Base-by-base conservation (phyloP, 1,139 yeast species). In the Cylindricascospora bacillispora region DNA sequence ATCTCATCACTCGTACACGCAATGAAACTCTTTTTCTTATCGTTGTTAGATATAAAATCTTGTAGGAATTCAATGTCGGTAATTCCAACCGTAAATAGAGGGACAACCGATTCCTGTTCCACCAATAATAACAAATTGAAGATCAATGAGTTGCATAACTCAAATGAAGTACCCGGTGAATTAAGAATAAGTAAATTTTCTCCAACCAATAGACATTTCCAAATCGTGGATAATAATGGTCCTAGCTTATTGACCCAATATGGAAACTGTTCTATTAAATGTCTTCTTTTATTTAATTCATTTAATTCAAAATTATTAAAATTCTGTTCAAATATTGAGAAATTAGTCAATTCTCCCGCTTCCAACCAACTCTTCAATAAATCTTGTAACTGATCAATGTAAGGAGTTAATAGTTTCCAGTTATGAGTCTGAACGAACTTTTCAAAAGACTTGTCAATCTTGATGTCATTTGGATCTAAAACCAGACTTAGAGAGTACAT, bases 1-100 rank as follows among this genome's bases (percentile, higher is more conserved):
- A 81, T 70, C 35, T 73, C 79, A 49, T 82, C 94, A 31, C 78
- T 70, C 1, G 93, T 77, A 12, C 73, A 65, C 1, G 79, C 89
- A 25, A 79, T 60, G 45, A 57, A 75, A 1, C 70, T 67, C 19
- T 49, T 39, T 4, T 48, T 26, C 4, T 34, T 26, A 11, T 40
- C 33, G 1, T 38, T 23, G 27, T 31, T 30, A n/a, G n/a, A n/a
- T n/a, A n/a, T n/a, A n/a, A n/a, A n/a, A n/a, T n/a, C n/a, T n/a
- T n/a, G n/a, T n/a, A 52, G 26, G 36, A 50, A 49, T 11, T 52
- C 51, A 30, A 70, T 58, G 45, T 80, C 89, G 31, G 67, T 65
- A 19, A 80, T 63, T 14, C 82, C 77, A 15, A 78, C 64, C 25
- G 73, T 74, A 51, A 70, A 80, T 3, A 79, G 45, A 1, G 1